A percentile compares a stretch with the other conserved stretches of the same genome.
These are phyloP conservation scores for Cicer pinnatifidum DNA, from an alignment of 306 rosid species.

Conservation along the genomic window DNA sequence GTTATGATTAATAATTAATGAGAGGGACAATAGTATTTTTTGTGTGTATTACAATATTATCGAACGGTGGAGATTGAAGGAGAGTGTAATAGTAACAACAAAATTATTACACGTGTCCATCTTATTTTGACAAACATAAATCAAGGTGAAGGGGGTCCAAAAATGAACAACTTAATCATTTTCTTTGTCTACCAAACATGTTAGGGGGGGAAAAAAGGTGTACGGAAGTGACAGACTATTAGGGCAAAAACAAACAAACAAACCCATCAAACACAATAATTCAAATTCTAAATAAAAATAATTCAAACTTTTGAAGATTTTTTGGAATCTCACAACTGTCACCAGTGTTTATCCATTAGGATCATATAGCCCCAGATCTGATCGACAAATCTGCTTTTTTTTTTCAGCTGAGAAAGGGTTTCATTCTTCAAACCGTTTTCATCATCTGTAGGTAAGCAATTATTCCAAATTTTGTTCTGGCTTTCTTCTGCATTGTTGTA, in stretches of 20 bases:
- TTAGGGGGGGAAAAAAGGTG: constrained; percentile 17
- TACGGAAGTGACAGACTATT: constrained; percentile 34
- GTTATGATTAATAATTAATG: too few relatives aligned
- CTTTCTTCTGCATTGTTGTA: constrained; percentile 33
- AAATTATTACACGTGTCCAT: constrained; percentile 29
- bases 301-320: constrained; percentile 37
- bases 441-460: constrained; percentile 40
- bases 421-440: constrained; percentile 30
- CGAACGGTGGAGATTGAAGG: constrained; percentile 34
- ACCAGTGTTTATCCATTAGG: constrained; percentile 42
- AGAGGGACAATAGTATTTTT: too few relatives aligned
- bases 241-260: constrained; percentile 33
- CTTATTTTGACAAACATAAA: not conserved
- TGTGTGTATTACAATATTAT: too few relatives aligned
- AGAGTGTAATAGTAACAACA: not conserved
- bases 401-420: constrained; percentile 31
- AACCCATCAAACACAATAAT: constrained; percentile 19
- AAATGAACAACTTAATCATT: constrained; percentile 43
- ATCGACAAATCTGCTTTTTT: constrained; percentile 45
- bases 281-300: constrained; percentile 39
- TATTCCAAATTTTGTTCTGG: constrained; percentile 12
- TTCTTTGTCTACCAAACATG: constrained; percentile 48
- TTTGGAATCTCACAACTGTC: constrained; percentile 54
- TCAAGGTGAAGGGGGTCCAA: not conserved
- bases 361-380: constrained; percentile 51